These are phyloP conservation scores for Lentinus brumalis DNA, from an alignment of 768 basidiomycete species.

Conservation along the genomic window DNA sequence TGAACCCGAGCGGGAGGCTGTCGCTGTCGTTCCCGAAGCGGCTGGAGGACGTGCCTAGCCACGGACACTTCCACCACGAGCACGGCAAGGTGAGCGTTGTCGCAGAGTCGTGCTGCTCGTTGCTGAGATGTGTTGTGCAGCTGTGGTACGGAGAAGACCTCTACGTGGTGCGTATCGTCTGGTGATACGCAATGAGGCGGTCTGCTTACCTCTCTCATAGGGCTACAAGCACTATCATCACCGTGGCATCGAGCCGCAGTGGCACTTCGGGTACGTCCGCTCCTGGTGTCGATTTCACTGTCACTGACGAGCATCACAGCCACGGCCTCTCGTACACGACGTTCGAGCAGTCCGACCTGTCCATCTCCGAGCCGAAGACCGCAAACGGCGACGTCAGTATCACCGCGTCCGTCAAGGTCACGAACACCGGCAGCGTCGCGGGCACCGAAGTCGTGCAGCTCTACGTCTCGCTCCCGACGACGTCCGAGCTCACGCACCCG, in stretches of 20 bases:
- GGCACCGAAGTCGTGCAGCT: conserved; percentile 76
- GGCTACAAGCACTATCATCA: conserved; percentile 76
- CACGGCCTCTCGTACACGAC: too few relatives aligned
- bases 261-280: too few relatives aligned
- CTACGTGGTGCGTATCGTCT: too few relatives aligned
- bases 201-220: too few relatives aligned
- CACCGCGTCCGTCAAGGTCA: conserved; percentile 52
- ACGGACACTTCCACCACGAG: conserved; percentile 70
- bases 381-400: conserved; percentile 46
- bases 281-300: too few relatives aligned
- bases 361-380: conserved; percentile 47
- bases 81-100: conserved; percentile 51
- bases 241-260: too few relatives aligned
- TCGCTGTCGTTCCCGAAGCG: conserved; percentile 78
- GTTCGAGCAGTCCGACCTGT: conserved; percentile 25
- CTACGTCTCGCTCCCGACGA: conserved; percentile 54
- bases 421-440: conserved; percentile 59
- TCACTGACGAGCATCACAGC: too few relatives aligned
- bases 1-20: conserved; percentile 76
- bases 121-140: conserved; percentile 27
- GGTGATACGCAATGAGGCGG: too few relatives aligned
- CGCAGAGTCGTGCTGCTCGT: neutral
- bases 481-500: conserved; percentile 53
- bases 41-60: conserved; percentile 70
- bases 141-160: conserved; percentile 69